Percentiles rank a stretch among this genome's conserved stretches.
These are phyloP conservation scores for Delphinella strobiligena DNA, from an alignment of 2,329 filamentous ascomycete genomes.

Conservation along the genomic window DNA sequence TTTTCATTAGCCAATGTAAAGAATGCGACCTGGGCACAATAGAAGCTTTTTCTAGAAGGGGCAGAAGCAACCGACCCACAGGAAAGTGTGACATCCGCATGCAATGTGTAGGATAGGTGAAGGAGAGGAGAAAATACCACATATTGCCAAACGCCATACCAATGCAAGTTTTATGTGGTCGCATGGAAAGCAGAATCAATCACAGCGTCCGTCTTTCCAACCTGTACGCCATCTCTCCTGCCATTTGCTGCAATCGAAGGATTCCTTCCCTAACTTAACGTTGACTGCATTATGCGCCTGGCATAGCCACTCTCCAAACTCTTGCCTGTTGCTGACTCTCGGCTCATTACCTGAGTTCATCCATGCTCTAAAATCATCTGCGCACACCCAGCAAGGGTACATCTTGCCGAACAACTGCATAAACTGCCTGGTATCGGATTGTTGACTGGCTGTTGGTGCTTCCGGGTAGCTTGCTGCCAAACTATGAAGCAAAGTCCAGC, in stretches of 20 bases:
- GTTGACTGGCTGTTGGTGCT: conserved; percentile 53
- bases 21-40: too few species aligned
- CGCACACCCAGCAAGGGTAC: conserved; percentile 94
- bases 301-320: conserved; percentile 74
- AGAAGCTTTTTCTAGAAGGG: too few species aligned
- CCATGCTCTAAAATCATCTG: conserved; percentile 79
- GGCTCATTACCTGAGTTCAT: conserved; percentile 60
- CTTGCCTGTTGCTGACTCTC: conserved; percentile 43
- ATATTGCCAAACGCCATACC: background rate
- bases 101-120: background rate
- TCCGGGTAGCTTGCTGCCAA: conserved; percentile 80
- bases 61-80: too few species aligned
- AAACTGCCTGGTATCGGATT: conserved; percentile 67
- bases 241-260: conserved; percentile 84
- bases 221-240: conserved; percentile 91
- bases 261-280: conserved; percentile 75
- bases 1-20: too few species aligned
- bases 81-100: too few species aligned
- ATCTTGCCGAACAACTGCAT: conserved; percentile 69
- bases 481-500: conserved; percentile 89
- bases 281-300: conserved; percentile 83
- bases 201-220: conserved; percentile 60
- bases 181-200: conserved; percentile 26
- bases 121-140: background rate
- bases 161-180: background rate